A percentile compares a stretch with the other conserved stretches of the same genome.
Conservation (phyloP, 2,329 filamentous ascomycete species). For the Penicillium freii region DNA sequence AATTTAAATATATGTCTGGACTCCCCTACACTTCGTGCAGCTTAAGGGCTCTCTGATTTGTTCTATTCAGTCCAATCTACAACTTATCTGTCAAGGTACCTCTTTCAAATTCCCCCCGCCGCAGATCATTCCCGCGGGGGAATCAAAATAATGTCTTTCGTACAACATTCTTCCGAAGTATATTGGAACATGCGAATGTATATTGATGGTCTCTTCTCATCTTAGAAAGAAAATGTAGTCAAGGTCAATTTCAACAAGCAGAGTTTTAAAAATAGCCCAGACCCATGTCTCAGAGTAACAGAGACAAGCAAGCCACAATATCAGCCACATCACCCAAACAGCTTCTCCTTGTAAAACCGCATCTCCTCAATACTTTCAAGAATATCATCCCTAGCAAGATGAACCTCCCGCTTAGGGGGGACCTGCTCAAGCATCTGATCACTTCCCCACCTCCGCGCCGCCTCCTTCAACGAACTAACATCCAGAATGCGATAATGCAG, state of each 20-base stretch:
- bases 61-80: neutral
- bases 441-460: slow-evolving; percentile 74
- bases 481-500: slow-evolving; percentile 90
- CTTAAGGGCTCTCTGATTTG: neutral
- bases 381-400: slow-evolving; percentile 86
- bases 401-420: slow-evolving; percentile 71
- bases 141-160: neutral
- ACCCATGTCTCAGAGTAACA: slow-evolving; percentile 4
- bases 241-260: neutral
- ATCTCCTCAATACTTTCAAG: slow-evolving; percentile 94
- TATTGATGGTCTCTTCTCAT: neutral
- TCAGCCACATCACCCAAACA: slow-evolving; percentile 53
- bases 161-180: neutral
- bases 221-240: neutral
- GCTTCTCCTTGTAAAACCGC: slow-evolving; percentile 69
- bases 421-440: slow-evolving; percentile 58
- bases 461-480: slow-evolving; percentile 90
- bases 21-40: neutral
- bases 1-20: neutral
- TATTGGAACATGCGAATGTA: neutral
- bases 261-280: neutral
- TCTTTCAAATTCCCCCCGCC: neutral
- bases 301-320: neutral
- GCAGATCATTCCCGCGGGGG: slow-evolving; percentile 2
- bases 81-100: neutral